Percentiles rank a stretch among this genome's conserved stretches.
These are phyloP conservation scores for Colletotrichum sojae DNA, from an alignment of 2,329 filamentous ascomycete species.

Conservation along the genomic window DNA sequence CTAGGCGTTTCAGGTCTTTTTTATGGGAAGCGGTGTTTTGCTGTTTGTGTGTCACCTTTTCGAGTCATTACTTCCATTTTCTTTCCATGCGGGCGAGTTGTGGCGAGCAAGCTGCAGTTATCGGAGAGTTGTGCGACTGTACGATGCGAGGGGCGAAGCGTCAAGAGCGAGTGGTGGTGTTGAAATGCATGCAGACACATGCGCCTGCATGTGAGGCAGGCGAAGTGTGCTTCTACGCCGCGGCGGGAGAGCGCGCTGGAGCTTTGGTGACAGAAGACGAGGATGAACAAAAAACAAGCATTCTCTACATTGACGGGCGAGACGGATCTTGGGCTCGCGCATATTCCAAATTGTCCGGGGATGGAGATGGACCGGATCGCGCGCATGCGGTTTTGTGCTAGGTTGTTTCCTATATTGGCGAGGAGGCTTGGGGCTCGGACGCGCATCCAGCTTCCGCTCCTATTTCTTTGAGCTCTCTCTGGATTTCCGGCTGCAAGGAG, in stretches of 20 bases:
- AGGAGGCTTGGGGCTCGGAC: slow-evolving; percentile 8
- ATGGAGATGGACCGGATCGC: slow-evolving; percentile 26
- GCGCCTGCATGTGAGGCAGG: slow-evolving; percentile 13
- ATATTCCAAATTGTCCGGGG: slow-evolving; percentile 36
- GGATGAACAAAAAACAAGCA: slow-evolving; percentile 1
- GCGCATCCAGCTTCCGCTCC: slow-evolving; percentile 14
- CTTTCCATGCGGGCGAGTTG: slow-evolving; percentile 7
- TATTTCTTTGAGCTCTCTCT: slow-evolving; percentile 29
- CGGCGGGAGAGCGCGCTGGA: not conserved
- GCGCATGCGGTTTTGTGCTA: slow-evolving; percentile 26
- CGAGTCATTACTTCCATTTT: slow-evolving; percentile 17
- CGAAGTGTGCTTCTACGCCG: not conserved
- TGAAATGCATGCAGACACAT: slow-evolving; percentile 31
- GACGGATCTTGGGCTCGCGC: slow-evolving; percentile 29
- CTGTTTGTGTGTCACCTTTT: slow-evolving; percentile 14
- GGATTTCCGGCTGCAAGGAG: slow-evolving; percentile 5
- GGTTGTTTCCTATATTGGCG: slow-evolving; percentile 27
- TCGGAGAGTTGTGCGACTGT: slow-evolving; percentile 37
- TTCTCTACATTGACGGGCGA: slow-evolving; percentile 21
- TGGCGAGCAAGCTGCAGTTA: slow-evolving; percentile 27
- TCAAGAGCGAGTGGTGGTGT: slow-evolving; percentile 33
- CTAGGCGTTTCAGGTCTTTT: slow-evolving; percentile 36
- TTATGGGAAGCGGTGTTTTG: slow-evolving; percentile 39
- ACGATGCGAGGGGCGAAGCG: slow-evolving; percentile 33
- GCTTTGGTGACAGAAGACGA: not conserved